Evolutionary conservation across 345 rosid genomes (phyloP).

Genomic region (Euphorbia tirucalli): DNA sequence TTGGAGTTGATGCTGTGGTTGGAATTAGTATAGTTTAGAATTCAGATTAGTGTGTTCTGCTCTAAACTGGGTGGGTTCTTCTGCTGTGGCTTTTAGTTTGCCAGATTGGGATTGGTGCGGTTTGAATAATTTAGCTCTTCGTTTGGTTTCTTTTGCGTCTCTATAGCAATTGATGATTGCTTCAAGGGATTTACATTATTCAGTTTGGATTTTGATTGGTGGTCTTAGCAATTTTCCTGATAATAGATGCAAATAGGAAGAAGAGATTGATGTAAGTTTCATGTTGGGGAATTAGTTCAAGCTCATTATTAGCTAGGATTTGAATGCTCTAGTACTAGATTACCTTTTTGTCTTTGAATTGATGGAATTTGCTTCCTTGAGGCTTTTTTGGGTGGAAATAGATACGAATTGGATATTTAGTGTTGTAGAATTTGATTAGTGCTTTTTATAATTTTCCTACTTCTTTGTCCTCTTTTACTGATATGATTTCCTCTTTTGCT

Average conservation of each 20-base stretch:
- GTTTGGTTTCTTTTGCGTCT: background rate
- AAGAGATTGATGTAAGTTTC: background rate
- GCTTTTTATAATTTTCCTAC: too few relatives aligned
- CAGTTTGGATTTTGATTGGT: background rate
- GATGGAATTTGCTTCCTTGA: too few relatives aligned
- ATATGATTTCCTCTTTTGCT: too few relatives aligned
- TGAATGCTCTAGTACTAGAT: background rate
- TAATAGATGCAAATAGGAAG: conserved; percentile 4
- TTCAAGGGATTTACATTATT: background rate
- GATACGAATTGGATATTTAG: conserved; percentile 14
- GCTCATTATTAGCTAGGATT: conserved; percentile 6
- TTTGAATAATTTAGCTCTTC: too few relatives aligned
- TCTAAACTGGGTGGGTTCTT: conserved; percentile 2
- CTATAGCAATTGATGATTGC: conserved; percentile 16
- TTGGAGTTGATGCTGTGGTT: conserved; percentile 7
- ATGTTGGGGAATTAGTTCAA: background rate
- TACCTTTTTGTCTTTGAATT: too few relatives aligned
- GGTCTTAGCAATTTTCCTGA: background rate
- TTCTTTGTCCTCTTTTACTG: too few relatives aligned
- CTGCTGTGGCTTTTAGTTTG: background rate
- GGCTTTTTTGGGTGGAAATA: conserved; percentile 18
- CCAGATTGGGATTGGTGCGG: background rate
- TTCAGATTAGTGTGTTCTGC: conserved; percentile 14
- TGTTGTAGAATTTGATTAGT: conserved; percentile 30
- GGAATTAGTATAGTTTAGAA: background rate